A percentile compares a stretch with the other conserved stretches of the same genome.
Conservation (phyloP, 192 early-diverging fungal species). For the Coemansia reversa region DNA sequence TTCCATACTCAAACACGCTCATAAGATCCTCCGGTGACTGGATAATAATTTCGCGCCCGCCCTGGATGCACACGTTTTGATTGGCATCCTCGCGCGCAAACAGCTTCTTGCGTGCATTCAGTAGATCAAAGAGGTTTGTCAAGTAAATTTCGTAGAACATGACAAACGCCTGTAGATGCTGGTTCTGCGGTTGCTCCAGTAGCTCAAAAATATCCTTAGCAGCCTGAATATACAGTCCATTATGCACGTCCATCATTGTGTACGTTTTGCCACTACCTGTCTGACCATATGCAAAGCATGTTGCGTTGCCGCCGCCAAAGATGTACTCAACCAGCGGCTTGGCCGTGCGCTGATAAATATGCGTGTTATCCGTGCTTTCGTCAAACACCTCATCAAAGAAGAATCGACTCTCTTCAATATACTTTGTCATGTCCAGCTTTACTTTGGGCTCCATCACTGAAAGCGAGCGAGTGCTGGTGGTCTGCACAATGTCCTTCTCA, state of each 20-base stretch:
- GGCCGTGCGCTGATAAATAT: constrained; percentile 90
- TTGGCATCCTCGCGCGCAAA: constrained; percentile 97
- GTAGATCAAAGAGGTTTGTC: constrained; percentile 90
- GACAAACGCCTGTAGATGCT: constrained; percentile 78
- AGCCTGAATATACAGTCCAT: constrained; percentile 92
- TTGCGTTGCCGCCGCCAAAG: constrained; percentile 94
- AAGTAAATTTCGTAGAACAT: constrained; percentile 98
- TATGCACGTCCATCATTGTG: constrained; percentile 89
- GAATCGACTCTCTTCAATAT: constrained; percentile 92
- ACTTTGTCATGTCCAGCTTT: constrained; percentile 94
- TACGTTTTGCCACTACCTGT: constrained; percentile 94
- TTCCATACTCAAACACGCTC: constrained; percentile 93
- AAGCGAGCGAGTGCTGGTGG: constrained; percentile 67
- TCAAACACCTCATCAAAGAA: constrained; percentile 97
- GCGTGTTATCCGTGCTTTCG: constrained; percentile 71
- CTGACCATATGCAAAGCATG: constrained; percentile 98
- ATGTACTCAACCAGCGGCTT: constrained; percentile 92
- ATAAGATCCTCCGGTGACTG: constrained; percentile 82
- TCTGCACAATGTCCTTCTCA: constrained; percentile 83
- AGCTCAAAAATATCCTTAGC: constrained; percentile 87
- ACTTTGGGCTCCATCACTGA: constrained; percentile 94
- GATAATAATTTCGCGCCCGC: constrained; percentile 87
- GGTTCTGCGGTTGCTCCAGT: constrained; percentile 65
- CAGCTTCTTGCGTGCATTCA: constrained; percentile 87
- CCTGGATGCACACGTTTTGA: constrained; percentile 86